These are phyloP conservation scores for Nannochloris sp. DNA, from an alignment of 139 green algal species.

Conservation along the genomic window DNA sequence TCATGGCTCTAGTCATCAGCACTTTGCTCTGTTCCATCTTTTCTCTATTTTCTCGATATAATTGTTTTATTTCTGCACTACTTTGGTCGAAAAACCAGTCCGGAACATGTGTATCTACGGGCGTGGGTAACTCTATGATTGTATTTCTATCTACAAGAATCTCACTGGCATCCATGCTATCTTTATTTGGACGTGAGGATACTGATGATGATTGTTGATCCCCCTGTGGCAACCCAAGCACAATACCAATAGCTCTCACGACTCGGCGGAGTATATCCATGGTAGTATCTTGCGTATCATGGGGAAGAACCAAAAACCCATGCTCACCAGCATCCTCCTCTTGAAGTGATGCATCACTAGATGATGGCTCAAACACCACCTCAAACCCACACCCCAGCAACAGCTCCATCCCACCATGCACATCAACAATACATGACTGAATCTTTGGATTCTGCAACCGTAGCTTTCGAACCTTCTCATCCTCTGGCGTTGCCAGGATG, in stretches of 20 bases:
- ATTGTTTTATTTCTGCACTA: conserved; percentile 46
- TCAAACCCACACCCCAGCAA: conserved; percentile 39
- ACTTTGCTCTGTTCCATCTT: conserved; percentile 28
- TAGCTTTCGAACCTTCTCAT: conserved; percentile 19
- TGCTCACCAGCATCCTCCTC: conserved; percentile 44
- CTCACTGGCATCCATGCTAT: neutral
- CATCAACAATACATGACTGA: conserved; percentile 29
- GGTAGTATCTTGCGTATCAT: too few relatives aligned
- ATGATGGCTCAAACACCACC: conserved; percentile 31
- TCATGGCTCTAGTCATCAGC: conserved; percentile 42
- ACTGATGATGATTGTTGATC: neutral
- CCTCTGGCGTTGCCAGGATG: conserved; percentile 5
- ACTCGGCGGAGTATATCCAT: neutral
- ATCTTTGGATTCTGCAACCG: conserved; percentile 37
- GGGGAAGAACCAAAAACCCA: conserved; percentile 39
- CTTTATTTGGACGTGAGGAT: too few relatives aligned
- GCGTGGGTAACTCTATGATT: conserved; percentile 46
- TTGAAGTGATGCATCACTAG: conserved; percentile 25
- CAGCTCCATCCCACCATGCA: conserved; percentile 28
- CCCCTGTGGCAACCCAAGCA: neutral
- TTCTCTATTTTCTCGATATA: conserved; percentile 30
- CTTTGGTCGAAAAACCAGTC: conserved; percentile 67
- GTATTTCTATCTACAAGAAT: neutral
- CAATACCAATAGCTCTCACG: neutral
- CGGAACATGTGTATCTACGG: conserved; percentile 40